Conservation (phyloP, 2,329 filamentous ascomycete species). For the Aspergillus vadensis region DNA sequence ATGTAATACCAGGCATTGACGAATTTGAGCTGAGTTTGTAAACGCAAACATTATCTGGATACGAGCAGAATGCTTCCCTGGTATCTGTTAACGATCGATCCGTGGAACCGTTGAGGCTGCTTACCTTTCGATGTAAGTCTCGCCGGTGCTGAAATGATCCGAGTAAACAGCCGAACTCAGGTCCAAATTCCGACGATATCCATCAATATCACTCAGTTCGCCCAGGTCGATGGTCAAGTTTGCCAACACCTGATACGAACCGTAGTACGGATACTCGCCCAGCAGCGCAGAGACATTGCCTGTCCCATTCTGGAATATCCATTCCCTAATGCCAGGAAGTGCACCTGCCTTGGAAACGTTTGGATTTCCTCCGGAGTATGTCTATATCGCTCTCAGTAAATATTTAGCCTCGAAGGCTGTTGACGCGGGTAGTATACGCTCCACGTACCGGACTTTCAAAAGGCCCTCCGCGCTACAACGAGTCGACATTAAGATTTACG, state of each 20-base stretch:
- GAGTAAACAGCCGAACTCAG: constrained; percentile 13
- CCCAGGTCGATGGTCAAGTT: constrained; percentile 26
- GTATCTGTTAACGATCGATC: not conserved
- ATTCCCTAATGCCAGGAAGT: constrained; percentile 20
- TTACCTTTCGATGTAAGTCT: constrained; percentile 1
- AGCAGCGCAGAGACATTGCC: constrained; percentile 23
- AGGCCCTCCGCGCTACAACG: constrained; percentile 30
- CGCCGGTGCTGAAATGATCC: constrained; percentile 5
- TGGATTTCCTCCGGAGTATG: constrained; percentile 25
- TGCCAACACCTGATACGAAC: constrained; percentile 25
- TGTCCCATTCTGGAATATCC: constrained; percentile 26
- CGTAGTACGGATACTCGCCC: constrained; percentile 20
- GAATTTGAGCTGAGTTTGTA: constrained; percentile 36
- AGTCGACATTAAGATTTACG: constrained; percentile 29
- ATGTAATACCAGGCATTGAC: constrained; percentile 43
- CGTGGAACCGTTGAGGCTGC: not conserved
- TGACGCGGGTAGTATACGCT: not conserved
- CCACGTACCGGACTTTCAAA: constrained; percentile 21
- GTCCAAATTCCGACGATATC: constrained; percentile 22
- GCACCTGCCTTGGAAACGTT: constrained; percentile 17
- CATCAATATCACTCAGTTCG: constrained; percentile 5
- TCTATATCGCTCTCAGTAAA: not conserved
- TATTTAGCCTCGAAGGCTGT: not conserved
- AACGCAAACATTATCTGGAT: constrained; percentile 46
- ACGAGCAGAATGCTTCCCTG: constrained; percentile 25